Base-by-base conservation (phyloP, 306 rosid species). In the barrel medic (Medicago truncatula) region DNA sequence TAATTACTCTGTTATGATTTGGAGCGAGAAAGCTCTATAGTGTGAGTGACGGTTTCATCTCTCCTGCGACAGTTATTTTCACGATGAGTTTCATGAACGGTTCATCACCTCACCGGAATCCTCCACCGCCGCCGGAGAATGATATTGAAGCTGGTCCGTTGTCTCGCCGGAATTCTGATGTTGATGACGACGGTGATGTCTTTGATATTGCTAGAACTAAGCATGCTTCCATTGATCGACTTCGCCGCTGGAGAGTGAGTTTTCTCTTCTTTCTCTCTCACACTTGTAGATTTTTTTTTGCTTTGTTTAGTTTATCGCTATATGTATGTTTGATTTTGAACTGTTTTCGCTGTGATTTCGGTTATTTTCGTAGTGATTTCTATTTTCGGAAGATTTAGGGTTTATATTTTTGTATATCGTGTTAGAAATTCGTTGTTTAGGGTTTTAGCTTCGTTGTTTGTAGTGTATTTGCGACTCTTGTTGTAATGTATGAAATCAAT, bases 211-310 rank as follows among this genome's bases (percentile, higher is more conserved):
- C 85, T 60, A 84, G 93, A n/a, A 89, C 97, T 1, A 96, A 92
- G 80, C 49, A 88, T 34, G 99, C 94, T 76, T 80, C 99, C 0
- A 15, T 91, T 16, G 91, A 88, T 11, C 92, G 99, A n/a, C 98
- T 96, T 67, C 78, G 80, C 60, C 96, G 97, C 2, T 96, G 99
- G 99, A 88, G 98, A 67, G 99, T 96, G 79, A 2, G 88, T 78
- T n/a, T 77, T 40, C 54, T 66, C n/a, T 72, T 68, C 77, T 54
- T n/a, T 7, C 1, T 76, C 40, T 12, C 5, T 9, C 23, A 12
- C 13, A 2, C 9, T 46, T 7, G 7, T 34, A 4, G 1, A 5
- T 0, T 15, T 18, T 7, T 4, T 12, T 18, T 10, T 53, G 12
- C 49, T 23, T 57, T 1, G 4, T 25, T 28, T 67, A 21, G 8